Percentiles rank a stretch among this genome's conserved stretches.
phyloP scores from a whole-genome alignment of 441 rosid species.

The Brassica balearica region DNA sequence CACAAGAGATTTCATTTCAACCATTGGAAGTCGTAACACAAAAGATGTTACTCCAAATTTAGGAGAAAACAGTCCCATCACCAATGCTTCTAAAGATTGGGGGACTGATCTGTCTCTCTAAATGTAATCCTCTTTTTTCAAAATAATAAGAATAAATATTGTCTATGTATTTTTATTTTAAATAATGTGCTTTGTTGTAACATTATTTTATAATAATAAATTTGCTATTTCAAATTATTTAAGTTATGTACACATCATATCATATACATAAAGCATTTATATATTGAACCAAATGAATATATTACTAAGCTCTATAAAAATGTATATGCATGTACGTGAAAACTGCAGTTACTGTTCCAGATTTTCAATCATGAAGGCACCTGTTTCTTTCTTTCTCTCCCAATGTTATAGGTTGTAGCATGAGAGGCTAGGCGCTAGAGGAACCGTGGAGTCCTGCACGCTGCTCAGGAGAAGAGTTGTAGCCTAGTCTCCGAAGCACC shows the following conservation, averaged over 20 bases:
- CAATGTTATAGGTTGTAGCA: too few species aligned
- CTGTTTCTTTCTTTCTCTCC: too few species aligned
- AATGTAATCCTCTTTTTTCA: background rate
- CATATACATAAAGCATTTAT: slow-evolving; percentile 1
- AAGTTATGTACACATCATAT: background rate
- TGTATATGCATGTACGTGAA: too few species aligned
- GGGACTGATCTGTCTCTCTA: slow-evolving; percentile 33
- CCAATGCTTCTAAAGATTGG: background rate
- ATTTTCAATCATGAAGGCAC: too few species aligned
- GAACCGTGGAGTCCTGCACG: too few species aligned
- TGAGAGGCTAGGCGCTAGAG: too few species aligned
- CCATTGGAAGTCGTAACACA: slow-evolving; percentile 24
- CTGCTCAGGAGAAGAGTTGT: too few species aligned
- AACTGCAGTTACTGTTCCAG: too few species aligned
- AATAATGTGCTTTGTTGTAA: slow-evolving; percentile 11
- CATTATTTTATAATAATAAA: background rate
- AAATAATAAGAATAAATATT: background rate
- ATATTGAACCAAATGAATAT: background rate
- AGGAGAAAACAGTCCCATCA: background rate
- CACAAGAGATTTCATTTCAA: slow-evolving; percentile 40
- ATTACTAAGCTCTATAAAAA: too few species aligned
- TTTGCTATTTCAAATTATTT: background rate
- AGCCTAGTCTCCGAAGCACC: too few species aligned
- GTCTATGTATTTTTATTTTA: background rate
- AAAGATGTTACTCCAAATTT: background rate